Evolutionary conservation across 148 eudicot species (phyloP).

Genomic region (Selenicereus undatus): DNA sequence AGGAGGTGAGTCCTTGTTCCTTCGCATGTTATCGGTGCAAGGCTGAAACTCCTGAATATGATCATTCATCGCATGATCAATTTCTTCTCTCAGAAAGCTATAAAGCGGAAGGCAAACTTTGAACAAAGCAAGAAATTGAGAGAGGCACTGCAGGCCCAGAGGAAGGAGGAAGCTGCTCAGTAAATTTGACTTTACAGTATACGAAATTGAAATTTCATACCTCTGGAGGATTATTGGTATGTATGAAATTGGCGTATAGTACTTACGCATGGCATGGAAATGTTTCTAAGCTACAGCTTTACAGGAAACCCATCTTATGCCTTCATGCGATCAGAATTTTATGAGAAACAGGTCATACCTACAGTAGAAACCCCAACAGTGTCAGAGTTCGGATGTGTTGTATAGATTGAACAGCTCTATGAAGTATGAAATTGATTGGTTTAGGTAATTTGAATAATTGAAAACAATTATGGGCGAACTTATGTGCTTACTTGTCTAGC

Average conservation of each 20-base stretch:
- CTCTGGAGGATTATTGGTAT: not conserved
- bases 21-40: not conserved
- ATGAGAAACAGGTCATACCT: not conserved
- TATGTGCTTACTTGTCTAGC: not conserved
- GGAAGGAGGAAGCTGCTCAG: slow-evolving; percentile 52
- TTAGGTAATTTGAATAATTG: not conserved
- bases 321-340: not conserved
- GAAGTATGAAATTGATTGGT: not conserved
- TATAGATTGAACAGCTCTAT: not conserved
- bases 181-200: slow-evolving; percentile 8
- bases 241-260: not conserved
- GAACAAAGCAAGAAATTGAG: slow-evolving; percentile 85
- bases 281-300: not conserved
- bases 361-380: not conserved
- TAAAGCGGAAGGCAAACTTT: slow-evolving; percentile 87
- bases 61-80: not conserved
- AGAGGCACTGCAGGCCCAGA: slow-evolving; percentile 66
- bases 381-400: not conserved
- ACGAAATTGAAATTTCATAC: not conserved
- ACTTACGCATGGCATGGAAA: not conserved
- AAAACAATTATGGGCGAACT: not conserved
- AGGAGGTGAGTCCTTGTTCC: slow-evolving; percentile 50
- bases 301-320: not conserved
- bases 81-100: slow-evolving; percentile 57
- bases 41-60: not conserved